Percentiles rank a stretch among this genome's conserved stretches.
These are phyloP conservation scores for Euptelea pleiosperma DNA, from an alignment of 164 flowering plant species.

Conservation along the genomic window DNA sequence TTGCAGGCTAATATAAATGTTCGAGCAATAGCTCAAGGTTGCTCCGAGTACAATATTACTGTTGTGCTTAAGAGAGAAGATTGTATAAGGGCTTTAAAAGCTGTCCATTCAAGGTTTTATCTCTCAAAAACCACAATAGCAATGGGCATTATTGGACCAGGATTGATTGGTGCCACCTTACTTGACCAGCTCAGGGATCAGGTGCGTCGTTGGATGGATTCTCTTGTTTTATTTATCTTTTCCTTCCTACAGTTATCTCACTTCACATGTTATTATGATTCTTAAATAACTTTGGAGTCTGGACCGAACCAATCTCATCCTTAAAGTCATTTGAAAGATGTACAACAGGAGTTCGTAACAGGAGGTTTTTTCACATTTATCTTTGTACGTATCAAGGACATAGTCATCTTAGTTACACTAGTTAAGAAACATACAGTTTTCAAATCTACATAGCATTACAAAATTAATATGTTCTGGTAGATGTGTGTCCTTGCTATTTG, in stretches of 20 bases:
- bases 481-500: no score
- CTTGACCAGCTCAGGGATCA: slow-evolving; percentile 96
- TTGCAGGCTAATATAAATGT: slow-evolving; percentile 89
- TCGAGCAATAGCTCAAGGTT: slow-evolving; percentile 98
- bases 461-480: no score
- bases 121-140: slow-evolving; percentile 87
- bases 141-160: slow-evolving; percentile 95
- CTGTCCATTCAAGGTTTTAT: slow-evolving; percentile 92
- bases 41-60: slow-evolving; percentile 92
- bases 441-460: no score
- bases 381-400: background rate
- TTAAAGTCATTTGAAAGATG: no score
- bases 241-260: background rate
- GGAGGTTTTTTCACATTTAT: background rate
- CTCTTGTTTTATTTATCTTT: background rate
- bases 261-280: background rate
- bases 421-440: no score
- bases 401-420: background rate
- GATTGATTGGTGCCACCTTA: slow-evolving; percentile 83
- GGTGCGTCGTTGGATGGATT: slow-evolving; percentile 33
- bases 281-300: background rate
- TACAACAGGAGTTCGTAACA: no score
- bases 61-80: slow-evolving; percentile 91
- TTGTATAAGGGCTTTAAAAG: slow-evolving; percentile 81
- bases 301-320: no score